Conservation (phyloP, 495 filamentous ascomycete genomes). For the Cenococcum geophilum region DNA sequence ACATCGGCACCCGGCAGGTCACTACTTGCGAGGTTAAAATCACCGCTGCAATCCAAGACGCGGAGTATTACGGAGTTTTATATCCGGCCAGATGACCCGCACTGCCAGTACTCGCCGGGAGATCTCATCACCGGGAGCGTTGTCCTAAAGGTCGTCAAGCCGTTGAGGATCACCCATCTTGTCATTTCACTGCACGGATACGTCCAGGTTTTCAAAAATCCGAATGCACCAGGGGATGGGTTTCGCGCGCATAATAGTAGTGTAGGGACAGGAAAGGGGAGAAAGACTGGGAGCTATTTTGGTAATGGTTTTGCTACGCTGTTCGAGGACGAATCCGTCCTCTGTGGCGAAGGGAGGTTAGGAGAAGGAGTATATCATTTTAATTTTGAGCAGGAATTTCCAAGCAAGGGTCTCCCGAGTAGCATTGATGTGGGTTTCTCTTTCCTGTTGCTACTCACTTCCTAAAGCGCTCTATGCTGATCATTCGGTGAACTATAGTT, state of each 20-base stretch:
- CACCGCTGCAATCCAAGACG: constrained; percentile 56
- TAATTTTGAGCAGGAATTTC: constrained; percentile 78
- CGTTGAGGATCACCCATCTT: constrained; percentile 83
- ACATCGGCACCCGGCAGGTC: constrained; percentile 35
- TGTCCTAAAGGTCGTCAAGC: constrained; percentile 70
- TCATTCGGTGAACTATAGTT: constrained; percentile 53
- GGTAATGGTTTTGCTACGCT: constrained; percentile 78
- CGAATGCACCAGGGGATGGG: constrained; percentile 57
- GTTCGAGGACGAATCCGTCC: constrained; percentile 83
- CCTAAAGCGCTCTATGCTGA: constrained; percentile 1
- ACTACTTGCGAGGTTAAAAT: constrained; percentile 54
- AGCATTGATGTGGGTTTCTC: constrained; percentile 76
- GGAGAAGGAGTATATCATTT: constrained; percentile 86
- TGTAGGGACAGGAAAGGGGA: constrained; percentile 49
- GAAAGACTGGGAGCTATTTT: constrained; percentile 61
- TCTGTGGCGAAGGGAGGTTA: constrained; percentile 85
- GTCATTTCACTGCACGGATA: constrained; percentile 81
- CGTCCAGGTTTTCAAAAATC: constrained; percentile 79
- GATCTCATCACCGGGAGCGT: constrained; percentile 67
- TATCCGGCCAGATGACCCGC: constrained; percentile 74
- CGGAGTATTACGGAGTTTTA: constrained; percentile 79
- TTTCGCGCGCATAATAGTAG: constrained; percentile 38
- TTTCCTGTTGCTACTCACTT: background rate
- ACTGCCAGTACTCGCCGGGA: constrained; percentile 72
- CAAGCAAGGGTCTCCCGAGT: constrained; percentile 74